Conservation (phyloP, 2,329 filamentous ascomycete species). For the Chaetomium globosum region DNA sequence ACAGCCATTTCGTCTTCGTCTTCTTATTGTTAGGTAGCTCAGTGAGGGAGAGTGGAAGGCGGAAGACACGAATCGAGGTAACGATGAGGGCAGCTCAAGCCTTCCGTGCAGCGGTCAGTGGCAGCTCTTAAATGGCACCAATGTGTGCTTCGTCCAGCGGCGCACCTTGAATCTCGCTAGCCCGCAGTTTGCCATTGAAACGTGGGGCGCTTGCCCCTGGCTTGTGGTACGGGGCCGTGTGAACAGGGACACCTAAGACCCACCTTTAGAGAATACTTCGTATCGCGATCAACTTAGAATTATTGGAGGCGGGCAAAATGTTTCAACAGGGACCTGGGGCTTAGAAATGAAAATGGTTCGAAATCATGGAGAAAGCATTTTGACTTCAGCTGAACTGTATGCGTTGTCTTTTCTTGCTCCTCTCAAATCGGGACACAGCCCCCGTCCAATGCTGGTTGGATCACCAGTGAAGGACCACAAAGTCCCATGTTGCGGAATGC, state of each 20-base stretch:
- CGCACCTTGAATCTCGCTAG: constrained; percentile 30
- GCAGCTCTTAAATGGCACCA: not conserved
- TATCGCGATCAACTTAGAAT: too few relatives aligned
- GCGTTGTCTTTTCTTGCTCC: not conserved
- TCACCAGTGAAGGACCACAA: not conserved
- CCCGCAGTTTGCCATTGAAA: constrained; percentile 29
- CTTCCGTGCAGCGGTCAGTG: not conserved
- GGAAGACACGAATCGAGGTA: constrained; percentile 1
- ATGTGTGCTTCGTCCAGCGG: constrained; percentile 6
- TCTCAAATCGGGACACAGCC: not conserved
- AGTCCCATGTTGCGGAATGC: not conserved
- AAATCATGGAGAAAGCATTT: not conserved
- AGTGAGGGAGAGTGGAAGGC: constrained; percentile 14
- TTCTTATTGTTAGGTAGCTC: constrained; percentile 12
- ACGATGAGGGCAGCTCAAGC: not conserved
- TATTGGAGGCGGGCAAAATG: not conserved
- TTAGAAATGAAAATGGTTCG: not conserved
- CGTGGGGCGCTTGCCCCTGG: constrained; percentile 29
- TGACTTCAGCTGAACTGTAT: not conserved
- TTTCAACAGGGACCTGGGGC: too few relatives aligned
- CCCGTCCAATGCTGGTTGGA: not conserved
- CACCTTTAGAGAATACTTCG: not conserved
- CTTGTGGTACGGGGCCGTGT: not conserved
- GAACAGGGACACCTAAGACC: not conserved
- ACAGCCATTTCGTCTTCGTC: constrained; percentile 62